These are phyloP conservation scores for Skeletonema marinoi DNA, from an alignment of 108 stramenopile species.

Conservation along the genomic window DNA sequence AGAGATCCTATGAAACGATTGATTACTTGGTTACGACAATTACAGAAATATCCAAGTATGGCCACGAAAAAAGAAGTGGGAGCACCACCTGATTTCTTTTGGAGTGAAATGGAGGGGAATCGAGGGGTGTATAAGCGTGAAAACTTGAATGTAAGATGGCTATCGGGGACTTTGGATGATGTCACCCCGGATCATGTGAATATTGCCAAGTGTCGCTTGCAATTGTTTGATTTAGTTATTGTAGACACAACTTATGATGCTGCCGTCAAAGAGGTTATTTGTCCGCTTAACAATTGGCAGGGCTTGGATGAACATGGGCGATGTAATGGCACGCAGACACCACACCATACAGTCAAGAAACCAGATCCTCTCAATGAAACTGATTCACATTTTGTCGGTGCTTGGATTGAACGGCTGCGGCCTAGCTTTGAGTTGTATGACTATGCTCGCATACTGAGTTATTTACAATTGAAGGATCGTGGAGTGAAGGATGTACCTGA, in stretches of 20 bases:
- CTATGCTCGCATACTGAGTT: slow-evolving; percentile 45
- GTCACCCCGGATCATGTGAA: slow-evolving; percentile 38
- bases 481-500: slow-evolving; percentile 37
- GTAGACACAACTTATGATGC: slow-evolving; percentile 27
- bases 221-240: slow-evolving; percentile 50
- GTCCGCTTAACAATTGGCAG: slow-evolving; percentile 39
- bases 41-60: background rate
- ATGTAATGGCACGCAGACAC: background rate
- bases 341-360: slow-evolving; percentile 15
- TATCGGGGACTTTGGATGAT: slow-evolving; percentile 28
- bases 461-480: slow-evolving; percentile 21
- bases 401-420: slow-evolving; percentile 41
- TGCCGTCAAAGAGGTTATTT: slow-evolving; percentile 37
- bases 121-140: slow-evolving; percentile 25
- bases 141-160: slow-evolving; percentile 43
- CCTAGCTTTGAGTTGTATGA: slow-evolving; percentile 51
- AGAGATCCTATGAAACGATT: slow-evolving; percentile 31
- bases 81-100: slow-evolving; percentile 8
- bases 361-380: slow-evolving; percentile 19
- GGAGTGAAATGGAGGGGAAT: slow-evolving; percentile 21
- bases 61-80: background rate
- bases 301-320: background rate
- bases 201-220: slow-evolving; percentile 51
- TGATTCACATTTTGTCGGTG: slow-evolving; percentile 29
- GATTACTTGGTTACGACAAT: slow-evolving; percentile 1